Conservation (phyloP, 177 flowering plant genomes). For the Tripterygium wilfordii region DNA sequence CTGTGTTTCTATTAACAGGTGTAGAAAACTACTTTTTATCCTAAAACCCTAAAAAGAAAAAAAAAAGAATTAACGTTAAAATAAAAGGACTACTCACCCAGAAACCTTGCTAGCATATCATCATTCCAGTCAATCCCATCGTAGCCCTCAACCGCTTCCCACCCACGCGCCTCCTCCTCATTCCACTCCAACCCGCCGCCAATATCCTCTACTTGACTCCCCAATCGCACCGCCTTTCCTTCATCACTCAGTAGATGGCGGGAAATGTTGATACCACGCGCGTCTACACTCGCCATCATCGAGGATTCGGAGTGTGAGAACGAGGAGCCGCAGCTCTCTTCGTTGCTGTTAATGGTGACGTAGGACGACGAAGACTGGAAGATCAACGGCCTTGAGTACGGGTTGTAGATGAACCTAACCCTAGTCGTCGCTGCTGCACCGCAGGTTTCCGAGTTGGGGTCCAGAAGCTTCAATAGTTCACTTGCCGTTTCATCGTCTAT, state of each 20-base stretch:
- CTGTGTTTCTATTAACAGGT: too few species aligned
- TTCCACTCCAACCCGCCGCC: conserved; percentile 8
- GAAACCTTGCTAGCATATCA: conserved; percentile 4
- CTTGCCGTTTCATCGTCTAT: conserved; percentile 6
- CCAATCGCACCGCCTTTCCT: too few species aligned
- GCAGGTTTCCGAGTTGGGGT: conserved; percentile 1
- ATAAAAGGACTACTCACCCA: conserved; percentile 5
- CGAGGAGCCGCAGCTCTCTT: conserved; percentile 56
- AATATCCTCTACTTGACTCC: background rate
- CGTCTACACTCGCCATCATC: conserved; percentile 44
- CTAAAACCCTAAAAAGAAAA: too few species aligned
- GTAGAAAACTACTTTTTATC: too few species aligned
- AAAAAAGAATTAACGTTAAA: too few species aligned
- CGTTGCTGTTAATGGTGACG: conserved; percentile 54
- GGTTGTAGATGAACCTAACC: conserved; percentile 25
- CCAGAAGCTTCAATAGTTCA: conserved; percentile 14
- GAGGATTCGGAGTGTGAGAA: conserved; percentile 44
- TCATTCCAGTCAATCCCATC: conserved; percentile 4
- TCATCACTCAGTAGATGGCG: too few species aligned
- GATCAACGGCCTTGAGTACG: conserved; percentile 16
- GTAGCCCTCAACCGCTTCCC: background rate
- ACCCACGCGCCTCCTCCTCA: conserved; percentile 10
- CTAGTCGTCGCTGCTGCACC: background rate
- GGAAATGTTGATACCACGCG: conserved; percentile 13
- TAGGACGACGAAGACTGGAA: conserved; percentile 28